Conservation (phyloP, 495 filamentous ascomycete species). For the Hyaloscypha hepaticicola region DNA sequence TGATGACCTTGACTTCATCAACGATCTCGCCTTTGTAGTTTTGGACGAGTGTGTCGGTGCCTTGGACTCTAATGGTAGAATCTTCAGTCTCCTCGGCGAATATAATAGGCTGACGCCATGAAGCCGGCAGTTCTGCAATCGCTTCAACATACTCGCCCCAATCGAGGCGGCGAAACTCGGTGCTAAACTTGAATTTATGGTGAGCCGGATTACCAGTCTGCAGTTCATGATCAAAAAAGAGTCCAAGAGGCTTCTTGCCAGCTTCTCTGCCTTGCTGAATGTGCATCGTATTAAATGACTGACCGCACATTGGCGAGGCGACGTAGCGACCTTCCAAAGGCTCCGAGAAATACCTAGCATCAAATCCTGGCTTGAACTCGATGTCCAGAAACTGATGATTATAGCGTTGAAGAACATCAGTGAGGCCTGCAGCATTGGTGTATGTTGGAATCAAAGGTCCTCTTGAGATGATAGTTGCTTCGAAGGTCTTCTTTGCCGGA, state of each 20-base stretch:
- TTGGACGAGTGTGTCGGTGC: not conserved
- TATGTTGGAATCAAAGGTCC: constrained; percentile 35
- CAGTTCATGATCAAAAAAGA: constrained; percentile 64
- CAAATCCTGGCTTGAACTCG: not conserved
- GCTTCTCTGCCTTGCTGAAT: constrained; percentile 32
- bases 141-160: constrained; percentile 48
- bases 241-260: constrained; percentile 42
- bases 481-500: constrained; percentile 36
- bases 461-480: constrained; percentile 30
- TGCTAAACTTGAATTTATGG: constrained; percentile 67
- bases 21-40: not conserved
- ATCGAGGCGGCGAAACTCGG: constrained; percentile 48
- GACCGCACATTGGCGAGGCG: constrained; percentile 63
- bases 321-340: constrained; percentile 58
- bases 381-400: constrained; percentile 4
- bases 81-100: not conserved
- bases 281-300: constrained; percentile 59
- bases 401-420: not conserved
- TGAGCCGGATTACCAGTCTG: constrained; percentile 39
- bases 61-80: not conserved
- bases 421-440: constrained; percentile 41
- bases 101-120: constrained; percentile 1
- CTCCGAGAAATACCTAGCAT: constrained; percentile 35
- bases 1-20: not conserved
- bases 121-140: constrained; percentile 42